Evolutionary conservation across 371 early-diverging fungal genomes (phyloP), one percentile per base, ranked within the genome.

Genomic region (Saksenaea oblongispora): DNA sequence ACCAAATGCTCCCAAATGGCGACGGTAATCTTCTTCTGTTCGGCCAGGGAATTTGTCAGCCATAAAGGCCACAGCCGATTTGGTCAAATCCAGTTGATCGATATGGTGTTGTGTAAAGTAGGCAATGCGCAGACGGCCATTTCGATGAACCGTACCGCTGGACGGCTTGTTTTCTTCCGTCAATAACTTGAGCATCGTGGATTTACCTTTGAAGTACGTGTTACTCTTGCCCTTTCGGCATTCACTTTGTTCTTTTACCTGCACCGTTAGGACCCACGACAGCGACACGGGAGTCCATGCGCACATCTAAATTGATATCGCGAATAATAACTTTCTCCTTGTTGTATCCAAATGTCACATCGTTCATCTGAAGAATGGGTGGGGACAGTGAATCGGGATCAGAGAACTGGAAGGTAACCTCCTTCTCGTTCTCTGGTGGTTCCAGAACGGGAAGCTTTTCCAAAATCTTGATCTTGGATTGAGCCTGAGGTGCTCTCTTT

Each of bases 91-190:
- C 55, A 98, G 83, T 70, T 96, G 97, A 76, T 98, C 99, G 36
- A 97, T 95, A 73, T 95, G 96, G 70, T 99, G 99, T 82, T 99
- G 99, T 55, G 95, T 93, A 81, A 99, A 99, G 73, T 94, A 91
- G 28, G 95, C 98, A 58, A 97, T 88, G 31, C 96, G 91, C 61
- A 98, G 85, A 56, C 96, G 91, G n/a, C 95, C 95, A 66, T 97
- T 95, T 53, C 97, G 89, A 66, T 94, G 88, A 22, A 94, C 92
- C 36, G 89, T 74, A 51, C 98, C 98, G 3, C 72, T 68, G 3
- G 74, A 79, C 7, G 98, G 96, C 44, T 89, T 79, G 10, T 93
- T 82, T 69, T 89, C 82, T 54, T 92, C 95, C 13, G 93, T 94
- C 63, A 99, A 74, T 22, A 99, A 82, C 73, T 97, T 95, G 57